Conservation (phyloP, 2,329 filamentous ascomycete genomes). For the Chaetomium sp. region DNA sequence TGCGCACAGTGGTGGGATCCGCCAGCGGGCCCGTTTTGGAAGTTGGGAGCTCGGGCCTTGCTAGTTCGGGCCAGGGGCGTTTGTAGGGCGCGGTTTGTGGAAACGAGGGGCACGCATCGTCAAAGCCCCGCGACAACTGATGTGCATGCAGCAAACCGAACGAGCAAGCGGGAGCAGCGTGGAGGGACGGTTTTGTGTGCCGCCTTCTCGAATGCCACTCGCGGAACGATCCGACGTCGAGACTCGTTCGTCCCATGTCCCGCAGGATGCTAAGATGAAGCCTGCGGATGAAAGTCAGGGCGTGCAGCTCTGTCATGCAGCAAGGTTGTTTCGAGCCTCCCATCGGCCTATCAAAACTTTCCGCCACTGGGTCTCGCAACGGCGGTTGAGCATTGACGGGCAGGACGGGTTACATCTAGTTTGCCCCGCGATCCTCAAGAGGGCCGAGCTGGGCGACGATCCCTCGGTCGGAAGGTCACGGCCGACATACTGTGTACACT, state of each 20-base stretch:
- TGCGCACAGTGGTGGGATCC: constrained; percentile 15
- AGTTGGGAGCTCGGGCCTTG: constrained; percentile 3
- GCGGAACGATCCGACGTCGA: constrained; percentile 8
- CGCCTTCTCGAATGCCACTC: constrained; percentile 2
- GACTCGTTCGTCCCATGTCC: background rate
- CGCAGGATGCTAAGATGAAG: background rate
- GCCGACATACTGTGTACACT: no score
- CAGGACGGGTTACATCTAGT: constrained; percentile 7
- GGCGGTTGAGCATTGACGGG: background rate
- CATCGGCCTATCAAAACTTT: constrained; percentile 2
- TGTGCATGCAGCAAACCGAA: background rate
- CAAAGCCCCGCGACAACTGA: background rate
- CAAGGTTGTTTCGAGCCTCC: constrained; percentile 2
- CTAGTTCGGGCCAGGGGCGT: constrained; percentile 11
- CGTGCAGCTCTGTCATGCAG: constrained; percentile 19
- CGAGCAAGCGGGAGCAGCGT: background rate
- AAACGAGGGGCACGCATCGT: background rate
- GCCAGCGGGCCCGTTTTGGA: constrained; percentile 17
- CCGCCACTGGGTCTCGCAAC: background rate
- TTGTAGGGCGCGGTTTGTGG: background rate
- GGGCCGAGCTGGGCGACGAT: constrained; percentile 1
- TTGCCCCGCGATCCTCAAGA: constrained; percentile 13
- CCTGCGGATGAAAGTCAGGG: constrained; percentile 13
- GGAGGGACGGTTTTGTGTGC: constrained; percentile 1
- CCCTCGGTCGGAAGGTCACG: constrained; percentile 1